Percentiles rank a stretch among this genome's conserved stretches.
These are phyloP conservation scores for Bifiguratus adelaidae DNA, from an alignment of 192 early-diverging fungal species.

Conservation along the genomic window DNA sequence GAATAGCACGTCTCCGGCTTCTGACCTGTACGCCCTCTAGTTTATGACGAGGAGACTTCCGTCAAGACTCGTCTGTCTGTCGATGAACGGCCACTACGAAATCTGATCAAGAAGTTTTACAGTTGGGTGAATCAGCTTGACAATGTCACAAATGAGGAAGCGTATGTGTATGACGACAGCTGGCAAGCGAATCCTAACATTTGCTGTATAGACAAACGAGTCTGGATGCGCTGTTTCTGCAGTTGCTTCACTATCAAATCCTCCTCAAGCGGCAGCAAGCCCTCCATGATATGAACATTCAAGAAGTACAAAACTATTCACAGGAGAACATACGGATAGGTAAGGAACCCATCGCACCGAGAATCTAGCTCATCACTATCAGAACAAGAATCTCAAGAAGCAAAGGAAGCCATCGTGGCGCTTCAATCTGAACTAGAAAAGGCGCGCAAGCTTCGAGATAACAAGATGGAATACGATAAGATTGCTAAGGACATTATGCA, in stretches of 20 bases:
- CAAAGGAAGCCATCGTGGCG: slow-evolving; percentile 23
- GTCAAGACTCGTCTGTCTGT: slow-evolving; percentile 8
- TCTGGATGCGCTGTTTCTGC: slow-evolving; percentile 22
- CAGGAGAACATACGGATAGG: slow-evolving; percentile 18
- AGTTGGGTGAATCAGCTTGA: slow-evolving; percentile 5
- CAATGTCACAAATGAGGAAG: slow-evolving; percentile 6
- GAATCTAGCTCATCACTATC: background rate
- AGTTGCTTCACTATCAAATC: slow-evolving; percentile 30
- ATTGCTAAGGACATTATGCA: slow-evolving; percentile 38
- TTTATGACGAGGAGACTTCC: too few relatives aligned
- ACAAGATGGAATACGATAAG: slow-evolving; percentile 44
- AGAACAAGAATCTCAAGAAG: slow-evolving; percentile 20
- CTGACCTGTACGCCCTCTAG: too few relatives aligned
- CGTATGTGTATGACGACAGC: slow-evolving; percentile 7
- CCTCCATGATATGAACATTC: slow-evolving; percentile 38
- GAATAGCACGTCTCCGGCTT: too few relatives aligned
- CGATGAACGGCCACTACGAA: slow-evolving; percentile 11
- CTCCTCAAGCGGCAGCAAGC: slow-evolving; percentile 30
- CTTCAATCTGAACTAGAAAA: slow-evolving; percentile 29
- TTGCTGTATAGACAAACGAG: slow-evolving; percentile 9
- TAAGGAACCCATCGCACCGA: slow-evolving; percentile 1
- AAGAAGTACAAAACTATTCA: slow-evolving; percentile 32
- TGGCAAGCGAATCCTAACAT: background rate
- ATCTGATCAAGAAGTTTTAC: slow-evolving; percentile 13
- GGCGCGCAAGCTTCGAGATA: slow-evolving; percentile 25